These are phyloP conservation scores for Amauroascus niger DNA, from an alignment of 2,329 filamentous ascomycete genomes.

Conservation along the genomic window DNA sequence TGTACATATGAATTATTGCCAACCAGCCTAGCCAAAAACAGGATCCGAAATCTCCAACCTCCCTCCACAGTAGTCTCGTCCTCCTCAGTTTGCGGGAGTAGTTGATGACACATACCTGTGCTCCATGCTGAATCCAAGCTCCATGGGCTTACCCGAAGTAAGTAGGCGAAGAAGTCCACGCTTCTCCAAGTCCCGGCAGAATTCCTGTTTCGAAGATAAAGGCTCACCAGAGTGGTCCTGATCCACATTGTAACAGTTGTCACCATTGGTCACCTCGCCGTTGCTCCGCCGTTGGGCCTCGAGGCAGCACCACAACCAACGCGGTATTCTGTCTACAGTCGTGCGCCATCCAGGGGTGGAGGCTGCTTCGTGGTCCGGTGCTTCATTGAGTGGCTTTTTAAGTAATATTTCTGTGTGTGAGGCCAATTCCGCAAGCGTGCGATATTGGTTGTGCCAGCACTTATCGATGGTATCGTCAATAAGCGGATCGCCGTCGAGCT, in stretches of 20 bases:
- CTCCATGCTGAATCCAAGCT: slow-evolving; percentile 22
- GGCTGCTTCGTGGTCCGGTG: background rate
- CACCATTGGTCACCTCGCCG: slow-evolving; percentile 5
- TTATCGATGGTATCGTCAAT: slow-evolving; percentile 21
- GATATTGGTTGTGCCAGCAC: slow-evolving; percentile 11
- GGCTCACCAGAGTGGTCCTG: slow-evolving; percentile 12
- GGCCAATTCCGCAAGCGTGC: slow-evolving; percentile 3
- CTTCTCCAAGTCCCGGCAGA: slow-evolving; percentile 22
- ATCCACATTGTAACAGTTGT: slow-evolving; percentile 10
- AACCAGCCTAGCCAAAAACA: no score
- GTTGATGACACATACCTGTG: background rate
- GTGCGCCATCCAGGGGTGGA: background rate
- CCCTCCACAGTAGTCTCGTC: no score
- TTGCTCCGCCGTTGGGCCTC: background rate
- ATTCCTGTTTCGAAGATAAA: slow-evolving; percentile 19
- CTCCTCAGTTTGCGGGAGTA: no score
- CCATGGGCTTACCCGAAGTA: slow-evolving; percentile 11
- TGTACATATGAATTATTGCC: no score
- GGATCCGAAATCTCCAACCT: no score
- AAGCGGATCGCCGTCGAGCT: slow-evolving; percentile 19
- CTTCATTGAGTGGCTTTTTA: background rate
- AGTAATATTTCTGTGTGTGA: background rate
- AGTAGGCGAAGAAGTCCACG: slow-evolving; percentile 23
- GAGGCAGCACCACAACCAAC: background rate
- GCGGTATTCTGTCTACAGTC: background rate